phyloP scores from a whole-genome alignment of 768 basidiomycete genomes.

The Boletus subcaerulescens region DNA sequence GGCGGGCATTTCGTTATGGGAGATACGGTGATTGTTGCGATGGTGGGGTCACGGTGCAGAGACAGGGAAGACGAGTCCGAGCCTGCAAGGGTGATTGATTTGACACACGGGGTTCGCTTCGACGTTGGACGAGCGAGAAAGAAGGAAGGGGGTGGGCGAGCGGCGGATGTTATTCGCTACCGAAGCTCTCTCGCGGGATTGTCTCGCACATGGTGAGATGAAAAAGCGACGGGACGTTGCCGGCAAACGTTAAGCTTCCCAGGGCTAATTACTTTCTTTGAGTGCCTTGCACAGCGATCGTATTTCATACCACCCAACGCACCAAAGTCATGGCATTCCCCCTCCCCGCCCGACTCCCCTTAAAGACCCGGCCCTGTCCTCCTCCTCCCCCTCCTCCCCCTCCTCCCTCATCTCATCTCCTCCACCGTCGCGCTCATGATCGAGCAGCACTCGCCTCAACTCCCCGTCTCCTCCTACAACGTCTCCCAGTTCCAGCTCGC shows the following conservation, averaged over 20 bases:
- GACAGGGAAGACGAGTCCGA: conserved; percentile 15
- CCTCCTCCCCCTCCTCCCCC: conserved; percentile 3
- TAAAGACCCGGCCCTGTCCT: conserved; percentile 20
- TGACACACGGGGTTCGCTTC: conserved; percentile 18
- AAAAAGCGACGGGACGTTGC: conserved; percentile 27
- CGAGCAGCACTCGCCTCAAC: conserved; percentile 43
- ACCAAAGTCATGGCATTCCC: background rate
- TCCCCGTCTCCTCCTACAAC: conserved; percentile 55
- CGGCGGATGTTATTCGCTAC: conserved; percentile 36
- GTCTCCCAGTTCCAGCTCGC: conserved; percentile 61
- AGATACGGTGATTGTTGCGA: conserved; percentile 19
- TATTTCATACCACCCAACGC: conserved; percentile 23
- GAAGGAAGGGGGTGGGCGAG: background rate
- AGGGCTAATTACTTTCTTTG: conserved; percentile 29
- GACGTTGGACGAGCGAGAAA: conserved; percentile 11
- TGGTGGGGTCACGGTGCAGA: background rate
- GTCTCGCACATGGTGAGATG: conserved; percentile 29
- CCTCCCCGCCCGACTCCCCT: conserved; percentile 8
- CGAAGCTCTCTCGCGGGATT: conserved; percentile 33
- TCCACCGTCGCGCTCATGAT: conserved; percentile 45
- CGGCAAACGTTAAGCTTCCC: conserved; percentile 37
- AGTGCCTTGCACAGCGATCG: conserved; percentile 36
- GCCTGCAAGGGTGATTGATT: conserved; percentile 2
- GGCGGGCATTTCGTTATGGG: conserved; percentile 17
- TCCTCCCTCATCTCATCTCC: background rate